Conservation (phyloP, 23 red algal genomes). For the Agarophyton chilense region DNA sequence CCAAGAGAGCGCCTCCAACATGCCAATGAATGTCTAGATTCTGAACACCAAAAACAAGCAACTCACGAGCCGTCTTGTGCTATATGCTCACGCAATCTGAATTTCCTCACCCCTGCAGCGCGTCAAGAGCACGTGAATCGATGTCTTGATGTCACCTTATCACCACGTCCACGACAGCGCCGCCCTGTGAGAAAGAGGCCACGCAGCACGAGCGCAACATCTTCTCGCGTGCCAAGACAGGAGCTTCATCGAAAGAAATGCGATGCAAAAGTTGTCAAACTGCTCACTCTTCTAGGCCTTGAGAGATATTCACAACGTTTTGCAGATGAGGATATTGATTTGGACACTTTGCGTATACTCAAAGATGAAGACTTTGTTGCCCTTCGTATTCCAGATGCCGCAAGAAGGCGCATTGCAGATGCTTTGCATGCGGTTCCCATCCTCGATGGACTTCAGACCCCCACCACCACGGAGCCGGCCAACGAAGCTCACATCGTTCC, state of each 20-base stretch:
- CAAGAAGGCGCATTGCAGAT: conserved; percentile 58
- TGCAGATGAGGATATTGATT: conserved; percentile 67
- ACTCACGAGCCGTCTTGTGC: background rate
- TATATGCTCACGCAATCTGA: conserved; percentile 37
- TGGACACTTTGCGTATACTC: conserved; percentile 52
- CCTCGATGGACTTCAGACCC: background rate
- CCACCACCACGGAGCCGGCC: background rate
- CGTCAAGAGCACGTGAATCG: conserved; percentile 66
- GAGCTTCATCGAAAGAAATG: background rate
- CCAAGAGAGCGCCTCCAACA: conserved; percentile 40
- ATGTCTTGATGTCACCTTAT: conserved; percentile 31
- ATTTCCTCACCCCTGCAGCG: conserved; percentile 23
- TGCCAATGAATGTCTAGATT: conserved; percentile 58
- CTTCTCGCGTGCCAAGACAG: background rate
- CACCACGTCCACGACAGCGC: background rate
- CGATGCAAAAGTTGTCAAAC: background rate
- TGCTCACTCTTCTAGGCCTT: conserved; percentile 9
- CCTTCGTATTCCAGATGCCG: conserved; percentile 62
- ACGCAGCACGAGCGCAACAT: background rate
- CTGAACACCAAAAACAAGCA: background rate
- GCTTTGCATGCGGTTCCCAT: conserved; percentile 64
- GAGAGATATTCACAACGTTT: conserved; percentile 45
- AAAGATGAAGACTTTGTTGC: conserved; percentile 30
- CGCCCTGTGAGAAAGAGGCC: background rate
- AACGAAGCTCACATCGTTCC: background rate